Conservation (phyloP, 1,284 basidiomycete genomes). For the Boletus holoroseus region DNA sequence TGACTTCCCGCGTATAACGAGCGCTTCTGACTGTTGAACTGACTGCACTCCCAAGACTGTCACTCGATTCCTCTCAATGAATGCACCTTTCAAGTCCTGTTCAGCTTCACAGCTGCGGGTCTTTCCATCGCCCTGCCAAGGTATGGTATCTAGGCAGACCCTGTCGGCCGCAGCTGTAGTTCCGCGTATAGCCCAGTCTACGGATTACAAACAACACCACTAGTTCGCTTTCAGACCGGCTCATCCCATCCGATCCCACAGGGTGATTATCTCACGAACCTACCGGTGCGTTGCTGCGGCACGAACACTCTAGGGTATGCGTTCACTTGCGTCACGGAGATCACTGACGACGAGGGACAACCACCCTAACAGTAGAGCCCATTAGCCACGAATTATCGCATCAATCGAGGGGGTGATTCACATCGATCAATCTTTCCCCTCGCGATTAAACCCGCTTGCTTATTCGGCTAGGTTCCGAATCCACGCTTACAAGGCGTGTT, state of each 20-base stretch:
- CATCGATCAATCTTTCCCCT: conserved; percentile 7
- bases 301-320: background rate
- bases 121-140: background rate
- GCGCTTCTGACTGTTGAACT: no score
- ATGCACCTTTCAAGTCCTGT: no score
- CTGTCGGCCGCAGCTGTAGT: background rate
- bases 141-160: background rate
- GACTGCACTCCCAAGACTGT: background rate
- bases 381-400: background rate
- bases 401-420: background rate
- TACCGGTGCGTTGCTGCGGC: background rate
- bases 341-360: background rate
- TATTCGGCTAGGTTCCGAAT: conserved; percentile 5
- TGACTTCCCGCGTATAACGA: background rate
- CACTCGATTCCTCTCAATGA: background rate
- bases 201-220: background rate
- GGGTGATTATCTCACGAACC: background rate
- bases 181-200: background rate
- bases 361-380: background rate
- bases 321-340: conserved; percentile 1
- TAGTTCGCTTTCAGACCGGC: background rate
- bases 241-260: conserved; percentile 1
- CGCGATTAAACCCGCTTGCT: background rate
- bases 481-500: conserved; percentile 21
- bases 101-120: background rate